Percentiles rank a stretch among this genome's conserved stretches.
Evolutionary conservation across 2,329 filamentous ascomycete genomes (phyloP).

Genomic region (Exserohilum turcica): DNA sequence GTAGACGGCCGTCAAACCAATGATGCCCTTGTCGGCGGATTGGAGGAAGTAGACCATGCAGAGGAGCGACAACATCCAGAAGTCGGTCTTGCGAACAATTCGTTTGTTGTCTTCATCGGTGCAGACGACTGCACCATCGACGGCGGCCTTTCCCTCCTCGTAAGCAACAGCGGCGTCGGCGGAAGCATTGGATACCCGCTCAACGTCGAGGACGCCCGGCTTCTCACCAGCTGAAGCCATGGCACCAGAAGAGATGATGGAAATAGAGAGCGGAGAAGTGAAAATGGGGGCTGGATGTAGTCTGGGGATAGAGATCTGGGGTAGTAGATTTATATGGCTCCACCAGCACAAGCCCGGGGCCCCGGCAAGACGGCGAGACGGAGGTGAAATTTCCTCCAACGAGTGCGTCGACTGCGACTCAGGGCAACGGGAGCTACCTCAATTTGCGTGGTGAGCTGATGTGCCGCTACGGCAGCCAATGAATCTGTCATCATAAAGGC

Average conservation of each 20-base stretch:
- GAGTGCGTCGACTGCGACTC: neutral
- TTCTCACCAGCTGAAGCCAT: slow-evolving; percentile 28
- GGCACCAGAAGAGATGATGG: neutral
- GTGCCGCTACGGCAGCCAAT: slow-evolving; percentile 2
- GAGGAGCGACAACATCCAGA: slow-evolving; percentile 30
- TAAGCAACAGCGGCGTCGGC: slow-evolving; percentile 20
- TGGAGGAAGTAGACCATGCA: slow-evolving; percentile 35
- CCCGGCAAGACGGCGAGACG: slow-evolving; percentile 5
- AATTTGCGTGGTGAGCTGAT: neutral
- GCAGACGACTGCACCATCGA: slow-evolving; percentile 27
- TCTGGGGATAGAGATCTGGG: slow-evolving; percentile 14
- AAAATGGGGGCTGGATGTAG: slow-evolving; percentile 4
- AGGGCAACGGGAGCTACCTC: neutral
- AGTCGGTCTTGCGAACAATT: slow-evolving; percentile 29
- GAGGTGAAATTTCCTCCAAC: slow-evolving; percentile 11
- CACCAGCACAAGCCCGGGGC: neutral
- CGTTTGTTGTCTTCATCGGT: slow-evolving; percentile 29
- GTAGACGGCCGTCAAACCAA: slow-evolving; percentile 60
- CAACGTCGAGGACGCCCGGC: slow-evolving; percentile 12
- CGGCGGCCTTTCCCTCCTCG: slow-evolving; percentile 25
- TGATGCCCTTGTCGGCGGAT: slow-evolving; percentile 56
- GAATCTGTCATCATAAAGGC: neutral
- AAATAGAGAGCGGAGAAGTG: neutral
- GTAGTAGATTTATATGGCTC: slow-evolving; percentile 7
- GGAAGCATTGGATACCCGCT: slow-evolving; percentile 19